Conservation (phyloP, 1,139 yeast species). For the Yueomyces sp. region DNA sequence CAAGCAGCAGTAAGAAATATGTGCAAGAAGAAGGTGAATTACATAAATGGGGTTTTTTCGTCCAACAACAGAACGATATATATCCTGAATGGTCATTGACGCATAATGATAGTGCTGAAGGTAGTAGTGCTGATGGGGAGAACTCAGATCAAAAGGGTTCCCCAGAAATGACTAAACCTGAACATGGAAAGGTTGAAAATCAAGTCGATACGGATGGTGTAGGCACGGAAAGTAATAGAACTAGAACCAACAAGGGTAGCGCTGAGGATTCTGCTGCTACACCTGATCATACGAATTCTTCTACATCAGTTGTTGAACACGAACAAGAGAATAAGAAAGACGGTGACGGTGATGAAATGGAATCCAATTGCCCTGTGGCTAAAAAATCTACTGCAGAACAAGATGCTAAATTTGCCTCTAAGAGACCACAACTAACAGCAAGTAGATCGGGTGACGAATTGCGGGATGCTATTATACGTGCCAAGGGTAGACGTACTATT, state of each 20-base stretch:
- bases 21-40: slow-evolving; percentile 89
- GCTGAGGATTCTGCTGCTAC: background rate
- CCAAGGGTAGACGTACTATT: slow-evolving; percentile 66
- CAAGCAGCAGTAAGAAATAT: slow-evolving; percentile 60
- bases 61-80: slow-evolving; percentile 43
- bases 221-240: background rate
- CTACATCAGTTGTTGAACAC: background rate
- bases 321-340: background rate
- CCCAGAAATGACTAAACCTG: background rate
- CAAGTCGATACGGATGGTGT: background rate
- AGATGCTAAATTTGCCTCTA: slow-evolving; percentile 8
- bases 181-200: too few species aligned
- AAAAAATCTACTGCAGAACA: slow-evolving; percentile 1
- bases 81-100: slow-evolving; percentile 22
- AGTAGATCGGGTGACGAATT: slow-evolving; percentile 50
- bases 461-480: slow-evolving; percentile 63
- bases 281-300: background rate
- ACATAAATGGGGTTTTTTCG: slow-evolving; percentile 70
- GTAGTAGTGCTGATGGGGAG: background rate
- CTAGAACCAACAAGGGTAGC: background rate
- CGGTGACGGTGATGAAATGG: background rate
- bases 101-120: background rate
- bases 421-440: slow-evolving; percentile 31
- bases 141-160: background rate
- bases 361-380: slow-evolving; percentile 2